Evolutionary conservation across 345 rosid genomes (phyloP), one percentile per base, ranked within the genome.

Genomic region (Eutrema yunnanense): DNA sequence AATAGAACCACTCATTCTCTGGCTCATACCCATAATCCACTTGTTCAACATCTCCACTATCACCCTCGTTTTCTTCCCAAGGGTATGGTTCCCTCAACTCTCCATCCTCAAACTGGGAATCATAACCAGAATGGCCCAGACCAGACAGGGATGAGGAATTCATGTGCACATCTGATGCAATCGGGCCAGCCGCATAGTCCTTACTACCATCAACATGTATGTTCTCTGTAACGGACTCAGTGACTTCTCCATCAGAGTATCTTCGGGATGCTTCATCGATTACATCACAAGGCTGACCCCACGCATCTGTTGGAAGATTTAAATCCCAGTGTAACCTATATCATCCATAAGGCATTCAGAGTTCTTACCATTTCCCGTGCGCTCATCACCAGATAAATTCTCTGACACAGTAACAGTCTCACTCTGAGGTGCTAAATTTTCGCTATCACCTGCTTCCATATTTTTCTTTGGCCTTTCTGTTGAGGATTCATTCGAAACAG

Each of bases 71-170:
- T 48, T 85, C 84, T 63, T 73, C 84, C 84, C 81, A 82, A 44
- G 26, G 75, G 65, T 80, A 81, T 3, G 83, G 63, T 64, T 85
- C 92, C 67, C 84, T 82, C 74, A 87, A 77, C 67, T 87, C 92
- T 50, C 92, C 88, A 53, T 87, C 89, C 79, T 87, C 88, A 72
- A 82, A 80, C 65, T 80, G 85, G 43, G 89, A 87, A 22, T 84
- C 85, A 74, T 82, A 81, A 65, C 84, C 89, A 76, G 78, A 79
- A 74, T 84, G 82, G 48, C 67, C n/a, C n/a, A n/a, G n/a, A n/a
- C 34, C 43, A 3, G 53, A 30, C 8, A 51, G 6, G 10, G 60
- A 50, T 60, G 61, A 4, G 22, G 10, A 63, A 42, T 61, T 55
- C 16, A 16, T 16, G 16, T 14, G 33, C 48, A 9, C 54, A 64